Evolutionary conservation across 1,284 basidiomycete species (phyloP), one percentile per base, ranked within the genome.

Genomic region (Fomitiporia mediterranea): DNA sequence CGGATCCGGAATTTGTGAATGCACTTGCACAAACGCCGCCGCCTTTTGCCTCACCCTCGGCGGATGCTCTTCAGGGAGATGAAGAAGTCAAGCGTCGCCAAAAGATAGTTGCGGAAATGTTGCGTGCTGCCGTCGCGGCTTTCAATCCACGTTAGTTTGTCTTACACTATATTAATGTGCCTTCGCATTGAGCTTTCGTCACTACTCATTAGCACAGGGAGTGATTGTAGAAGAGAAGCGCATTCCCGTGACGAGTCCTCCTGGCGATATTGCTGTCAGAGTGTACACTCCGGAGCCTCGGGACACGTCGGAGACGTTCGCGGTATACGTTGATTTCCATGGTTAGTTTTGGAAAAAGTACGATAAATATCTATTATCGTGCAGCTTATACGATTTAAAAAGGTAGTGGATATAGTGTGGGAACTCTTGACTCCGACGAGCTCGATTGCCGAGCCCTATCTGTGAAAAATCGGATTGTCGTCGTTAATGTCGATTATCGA

Each of bases 401-500:
- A 57, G 56, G 56, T 17, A 52, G 56, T n/a, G 56, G 51, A 15
- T 58, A 38, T 32, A 43, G 56, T 32, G 8, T 57, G 1, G 63
- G 64, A 1, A 52, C 58, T 7, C 42, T 63, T 19, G 63, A 63
- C 9, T 28, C 42, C 7, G 63, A 66, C 34, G 65, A 64, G 28
- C 32, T 50, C 23, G 43, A 52, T 21, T 56, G 65, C n/a, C 61
- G 65, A 13, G 51, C 25, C 7, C 8, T 58, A 6, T 60, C 58
- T 38, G 56, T 55, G 13, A 58, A 60, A 15, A 47, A 60, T 8
- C 57, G 58, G 25, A 38, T 61, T n/a, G 60, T 68, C 1, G 66
- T 70, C 21, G 64, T 58, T 5, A 58, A 54, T 32, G 52, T 58
- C 23, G 47, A 49, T 7, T 58, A 58, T 37, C 51, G 74, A 15